Percentiles rank a stretch among this genome's conserved stretches.
Evolutionary conservation across 2,329 filamentous ascomycete genomes (phyloP).

Genomic region (Diaporthe sp.): DNA sequence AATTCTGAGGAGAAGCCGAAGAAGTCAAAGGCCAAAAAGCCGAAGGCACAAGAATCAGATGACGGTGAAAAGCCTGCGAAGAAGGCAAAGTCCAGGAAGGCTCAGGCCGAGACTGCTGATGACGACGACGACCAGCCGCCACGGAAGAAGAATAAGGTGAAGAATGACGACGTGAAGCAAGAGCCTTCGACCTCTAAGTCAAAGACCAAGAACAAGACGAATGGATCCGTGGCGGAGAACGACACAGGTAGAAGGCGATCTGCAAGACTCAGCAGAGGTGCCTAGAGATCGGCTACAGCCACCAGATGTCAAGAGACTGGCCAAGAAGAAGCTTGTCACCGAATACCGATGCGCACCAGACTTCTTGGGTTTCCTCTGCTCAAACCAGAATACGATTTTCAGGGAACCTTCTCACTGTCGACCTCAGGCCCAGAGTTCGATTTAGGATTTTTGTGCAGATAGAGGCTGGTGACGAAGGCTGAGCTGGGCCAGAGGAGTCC

Average conservation of each 20-base stretch:
- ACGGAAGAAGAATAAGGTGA: slow-evolving; percentile 44
- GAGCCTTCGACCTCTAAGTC: slow-evolving; percentile 4
- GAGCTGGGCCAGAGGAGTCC: neutral
- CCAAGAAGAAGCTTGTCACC: neutral
- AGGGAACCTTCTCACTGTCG: neutral
- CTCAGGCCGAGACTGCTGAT: slow-evolving; percentile 40
- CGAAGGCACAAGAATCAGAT: slow-evolving; percentile 42
- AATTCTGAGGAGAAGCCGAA: slow-evolving; percentile 44
- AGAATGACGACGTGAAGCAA: slow-evolving; percentile 45
- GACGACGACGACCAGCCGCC: slow-evolving; percentile 44
- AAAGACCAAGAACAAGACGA: slow-evolving; percentile 34
- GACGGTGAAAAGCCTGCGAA: slow-evolving; percentile 41
- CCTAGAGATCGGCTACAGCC: slow-evolving; percentile 11
- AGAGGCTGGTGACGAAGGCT: neutral
- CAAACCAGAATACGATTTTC: neutral
- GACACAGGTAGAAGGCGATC: slow-evolving; percentile 46
- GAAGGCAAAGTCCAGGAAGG: slow-evolving; percentile 39
- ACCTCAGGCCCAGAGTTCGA: neutral
- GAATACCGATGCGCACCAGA: neutral
- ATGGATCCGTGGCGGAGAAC: slow-evolving; percentile 28
- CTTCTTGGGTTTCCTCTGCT: no score
- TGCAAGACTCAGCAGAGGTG: slow-evolving; percentile 42
- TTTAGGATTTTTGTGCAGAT: neutral
- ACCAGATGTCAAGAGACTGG: neutral
- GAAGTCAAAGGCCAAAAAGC: slow-evolving; percentile 43